A percentile compares a stretch with the other conserved stretches of the same genome.
phyloP scores from a whole-genome alignment of 1,284 basidiomycete genomes.

The Moesziomyces antarcticus region DNA sequence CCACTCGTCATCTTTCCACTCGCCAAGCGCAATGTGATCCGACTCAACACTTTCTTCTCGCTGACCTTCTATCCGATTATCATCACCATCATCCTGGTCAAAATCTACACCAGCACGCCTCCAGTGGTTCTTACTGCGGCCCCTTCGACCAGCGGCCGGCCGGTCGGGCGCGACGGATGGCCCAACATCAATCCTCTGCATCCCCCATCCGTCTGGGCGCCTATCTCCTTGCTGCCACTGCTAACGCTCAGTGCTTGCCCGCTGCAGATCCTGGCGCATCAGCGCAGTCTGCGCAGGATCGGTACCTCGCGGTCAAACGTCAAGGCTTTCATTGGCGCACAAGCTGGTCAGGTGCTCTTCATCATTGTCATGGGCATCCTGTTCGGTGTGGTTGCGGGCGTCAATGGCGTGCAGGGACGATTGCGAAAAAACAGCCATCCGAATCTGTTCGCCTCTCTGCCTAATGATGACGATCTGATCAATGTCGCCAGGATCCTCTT shows the following conservation, averaged over 20 bases:
- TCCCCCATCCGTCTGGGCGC: slow-evolving; percentile 61
- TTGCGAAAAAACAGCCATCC: slow-evolving; percentile 49
- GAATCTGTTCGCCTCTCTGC: slow-evolving; percentile 61
- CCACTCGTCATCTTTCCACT: slow-evolving; percentile 64
- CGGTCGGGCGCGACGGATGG: not conserved
- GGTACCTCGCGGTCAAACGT: slow-evolving; percentile 61
- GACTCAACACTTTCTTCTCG: slow-evolving; percentile 57
- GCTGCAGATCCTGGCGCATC: slow-evolving; percentile 64
- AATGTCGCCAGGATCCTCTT: slow-evolving; percentile 58
- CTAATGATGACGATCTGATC: slow-evolving; percentile 53
- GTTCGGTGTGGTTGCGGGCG: slow-evolving; percentile 57
- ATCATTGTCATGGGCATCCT: slow-evolving; percentile 50
- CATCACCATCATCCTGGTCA: slow-evolving; percentile 48
- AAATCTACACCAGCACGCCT: slow-evolving; percentile 38
- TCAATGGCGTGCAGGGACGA: slow-evolving; percentile 48
- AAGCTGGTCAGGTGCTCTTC: slow-evolving; percentile 55
- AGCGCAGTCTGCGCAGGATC: slow-evolving; percentile 58
- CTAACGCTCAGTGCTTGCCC: slow-evolving; percentile 62
- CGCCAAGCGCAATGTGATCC: slow-evolving; percentile 64
- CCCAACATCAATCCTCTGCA: slow-evolving; percentile 47
- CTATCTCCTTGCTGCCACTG: slow-evolving; percentile 63
- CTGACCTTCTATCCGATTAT: slow-evolving; percentile 58
- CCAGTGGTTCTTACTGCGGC: not conserved
- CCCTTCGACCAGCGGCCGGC: too few species aligned
- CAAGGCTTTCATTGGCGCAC: slow-evolving; percentile 59